These are phyloP conservation scores for Salpingoeca rosetta DNA, from an alignment of 78 protist genomes.

Conservation along the genomic window DNA sequence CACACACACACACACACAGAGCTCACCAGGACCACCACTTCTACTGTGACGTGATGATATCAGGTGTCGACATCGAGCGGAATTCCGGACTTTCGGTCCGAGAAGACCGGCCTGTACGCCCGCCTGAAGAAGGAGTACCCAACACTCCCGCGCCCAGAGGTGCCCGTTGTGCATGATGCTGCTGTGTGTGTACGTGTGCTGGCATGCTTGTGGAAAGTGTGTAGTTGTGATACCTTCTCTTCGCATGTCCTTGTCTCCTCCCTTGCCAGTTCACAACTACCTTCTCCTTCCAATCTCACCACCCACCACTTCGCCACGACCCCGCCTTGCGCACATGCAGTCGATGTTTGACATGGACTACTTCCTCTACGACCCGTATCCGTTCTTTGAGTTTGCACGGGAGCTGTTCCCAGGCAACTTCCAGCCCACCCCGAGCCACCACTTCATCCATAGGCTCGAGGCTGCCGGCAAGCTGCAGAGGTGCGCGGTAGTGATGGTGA, in stretches of 20 bases:
- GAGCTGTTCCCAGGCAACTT: slow-evolving; percentile 9
- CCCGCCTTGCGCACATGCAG: background rate
- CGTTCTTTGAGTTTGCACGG: slow-evolving; percentile 11
- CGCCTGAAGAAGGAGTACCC: background rate
- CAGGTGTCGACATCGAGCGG: slow-evolving; percentile 14
- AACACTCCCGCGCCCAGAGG: slow-evolving; percentile 7
- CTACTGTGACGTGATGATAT: background rate
- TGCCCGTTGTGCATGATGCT: background rate
- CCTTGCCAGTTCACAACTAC: background rate
- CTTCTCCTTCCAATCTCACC: background rate
- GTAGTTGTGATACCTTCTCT: too few relatives aligned
- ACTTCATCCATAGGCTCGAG: slow-evolving; percentile 26
- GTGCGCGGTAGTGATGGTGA: too few relatives aligned
- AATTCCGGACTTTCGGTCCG: slow-evolving; percentile 38
- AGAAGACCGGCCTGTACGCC: background rate
- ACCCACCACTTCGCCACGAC: background rate
- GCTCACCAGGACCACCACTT: too few relatives aligned
- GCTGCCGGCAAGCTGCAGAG: slow-evolving; percentile 8
- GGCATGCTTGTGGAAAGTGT: too few relatives aligned
- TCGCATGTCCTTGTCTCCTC: background rate
- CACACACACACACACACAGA: too few relatives aligned
- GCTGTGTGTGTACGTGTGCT: too few relatives aligned
- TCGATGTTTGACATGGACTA: slow-evolving; percentile 21
- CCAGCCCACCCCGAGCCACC: slow-evolving; percentile 27
- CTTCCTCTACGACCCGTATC: slow-evolving; percentile 17